phyloP scores from a whole-genome alignment of 2,329 filamentous ascomycete genomes.

The Apiospora phragmitis region DNA sequence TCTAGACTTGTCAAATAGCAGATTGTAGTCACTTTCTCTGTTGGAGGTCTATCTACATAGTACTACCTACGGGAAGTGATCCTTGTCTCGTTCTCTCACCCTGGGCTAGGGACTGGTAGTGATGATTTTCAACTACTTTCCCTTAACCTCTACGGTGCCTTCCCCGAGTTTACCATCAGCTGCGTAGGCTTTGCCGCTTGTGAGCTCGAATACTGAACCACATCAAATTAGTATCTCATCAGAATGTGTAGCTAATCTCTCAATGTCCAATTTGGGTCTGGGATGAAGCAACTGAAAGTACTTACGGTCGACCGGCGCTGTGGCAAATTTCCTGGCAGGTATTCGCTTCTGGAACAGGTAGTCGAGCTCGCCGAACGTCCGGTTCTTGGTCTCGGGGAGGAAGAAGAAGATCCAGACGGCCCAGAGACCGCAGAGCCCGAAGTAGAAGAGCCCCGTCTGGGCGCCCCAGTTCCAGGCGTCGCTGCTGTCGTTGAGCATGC shows the following conservation, averaged over 20 bases:
- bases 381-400: constrained; percentile 45
- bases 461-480: constrained; percentile 37
- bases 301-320: constrained; percentile 31
- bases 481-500: constrained; percentile 40
- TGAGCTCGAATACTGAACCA: not conserved
- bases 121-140: not conserved
- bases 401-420: constrained; percentile 44
- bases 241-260: no score
- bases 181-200: not conserved
- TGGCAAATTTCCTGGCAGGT: constrained; percentile 34
- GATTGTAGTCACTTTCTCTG: no score
- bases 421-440: constrained; percentile 41
- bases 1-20: no score
- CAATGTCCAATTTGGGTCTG: not conserved
- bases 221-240: not conserved
- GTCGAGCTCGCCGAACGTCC: constrained; percentile 49
- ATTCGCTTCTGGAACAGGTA: constrained; percentile 43
- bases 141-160: not conserved
- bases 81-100: no score
- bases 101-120: rapidly evolving
- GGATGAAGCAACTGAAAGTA: not conserved
- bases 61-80: not conserved
- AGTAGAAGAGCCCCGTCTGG: constrained; percentile 38
- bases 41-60: no score
- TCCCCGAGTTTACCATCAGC: not conserved